These are phyloP conservation scores for Aspergillus avenaceus DNA, from an alignment of 495 filamentous ascomycete genomes.

Conservation along the genomic window DNA sequence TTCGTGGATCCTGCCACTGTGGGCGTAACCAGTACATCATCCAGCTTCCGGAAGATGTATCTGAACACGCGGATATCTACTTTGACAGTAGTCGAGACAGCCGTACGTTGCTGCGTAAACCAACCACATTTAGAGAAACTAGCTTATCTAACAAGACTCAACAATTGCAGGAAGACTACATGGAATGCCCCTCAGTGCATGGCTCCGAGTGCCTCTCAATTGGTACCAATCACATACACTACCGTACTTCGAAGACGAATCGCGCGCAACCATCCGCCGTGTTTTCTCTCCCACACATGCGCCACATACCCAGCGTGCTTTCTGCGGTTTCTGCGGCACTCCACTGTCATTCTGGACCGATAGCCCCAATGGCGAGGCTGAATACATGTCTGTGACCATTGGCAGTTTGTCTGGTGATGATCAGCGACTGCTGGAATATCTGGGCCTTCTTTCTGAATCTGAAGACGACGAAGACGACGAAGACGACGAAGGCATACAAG, in stretches of 20 bases:
- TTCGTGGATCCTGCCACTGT: conserved; percentile 78
- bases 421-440: conserved; percentile 61
- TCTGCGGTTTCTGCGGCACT: conserved; percentile 89
- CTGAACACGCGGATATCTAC: conserved; percentile 58
- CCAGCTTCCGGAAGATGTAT: conserved; percentile 53
- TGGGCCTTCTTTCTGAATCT: conserved; percentile 55
- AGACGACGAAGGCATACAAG: conserved; percentile 20
- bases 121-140: neutral
- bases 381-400: conserved; percentile 71
- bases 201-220: conserved; percentile 72
- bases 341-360: conserved; percentile 79
- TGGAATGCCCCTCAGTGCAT: conserved; percentile 67
- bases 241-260: conserved; percentile 75
- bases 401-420: conserved; percentile 65
- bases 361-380: conserved; percentile 58
- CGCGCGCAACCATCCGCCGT: conserved; percentile 64
- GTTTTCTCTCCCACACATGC: conserved; percentile 60
- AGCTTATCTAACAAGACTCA: conserved; percentile 5
- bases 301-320: conserved; percentile 61
- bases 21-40: conserved; percentile 81
- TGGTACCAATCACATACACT: conserved; percentile 70
- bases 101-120: conserved; percentile 45
- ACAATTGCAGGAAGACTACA: conserved; percentile 54
- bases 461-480: conserved; percentile 5
- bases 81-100: conserved; percentile 63